Evolutionary conservation across 2,329 filamentous ascomycete genomes (phyloP), one percentile per base, ranked within the genome.

Genomic region (Botrytis fragariae): DNA sequence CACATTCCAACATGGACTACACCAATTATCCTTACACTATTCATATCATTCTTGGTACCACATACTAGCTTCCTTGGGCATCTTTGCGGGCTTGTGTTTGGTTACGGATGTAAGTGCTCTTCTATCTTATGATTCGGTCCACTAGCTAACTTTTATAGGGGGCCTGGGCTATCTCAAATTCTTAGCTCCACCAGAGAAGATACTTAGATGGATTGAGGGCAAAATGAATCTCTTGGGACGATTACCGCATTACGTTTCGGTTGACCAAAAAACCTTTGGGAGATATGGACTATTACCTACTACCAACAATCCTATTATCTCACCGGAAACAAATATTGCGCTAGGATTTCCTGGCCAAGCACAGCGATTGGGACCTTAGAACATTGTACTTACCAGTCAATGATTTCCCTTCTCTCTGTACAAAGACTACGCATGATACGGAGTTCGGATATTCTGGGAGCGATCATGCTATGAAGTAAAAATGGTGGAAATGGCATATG

Each of bases 221-320:
- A 97, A 95, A 81, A 84, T 98, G 74, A 96, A 97, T 80, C 86
- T 98, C 16, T 86, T 97, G 35, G 93, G 90, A 32, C 87, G 94
- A 74, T 84, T 98, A 39, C 95, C 95, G 62, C 93, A 97, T 83
- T 98, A 97, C 79, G 92, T 98, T 65, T 97, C 93, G 73, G 91
- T 98, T 25, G 95, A 98, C 80, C 95, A 97, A 83, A 98, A 97
- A 86, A 97, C 93, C 9, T 97, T 95, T 79, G 95, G 95, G 12
- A 88, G 95, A 71, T 98, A 97, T 79, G 95, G 95, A 2, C 92
- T 98, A 22, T 84, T 98, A 73, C 95, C 95, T 3, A 87, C 89
- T 1, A 85, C 82, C 32, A 81, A 78, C 59, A 75, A 76, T 79
- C 79, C 59, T 81, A 82, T 72, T 80, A 83, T 29, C 78, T 82